Evolutionary conservation across 73 alveolate species (phyloP).

Genomic region (Uronychia setigera): DNA sequence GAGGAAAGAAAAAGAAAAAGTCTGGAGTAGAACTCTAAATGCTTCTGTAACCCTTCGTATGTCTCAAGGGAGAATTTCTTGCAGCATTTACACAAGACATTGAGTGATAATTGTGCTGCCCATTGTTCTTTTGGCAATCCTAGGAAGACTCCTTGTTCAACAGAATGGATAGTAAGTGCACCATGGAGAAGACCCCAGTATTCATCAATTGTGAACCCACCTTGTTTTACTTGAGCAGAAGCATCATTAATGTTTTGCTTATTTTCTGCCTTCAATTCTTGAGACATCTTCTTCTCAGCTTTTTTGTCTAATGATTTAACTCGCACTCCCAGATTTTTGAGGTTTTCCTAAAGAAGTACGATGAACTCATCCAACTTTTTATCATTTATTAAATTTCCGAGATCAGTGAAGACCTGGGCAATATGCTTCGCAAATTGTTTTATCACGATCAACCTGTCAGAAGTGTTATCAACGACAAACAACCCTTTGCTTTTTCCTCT

Average conservation of each 20-base stretch:
- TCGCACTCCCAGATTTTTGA: conserved; percentile 56
- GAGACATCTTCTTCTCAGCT: conserved; percentile 18
- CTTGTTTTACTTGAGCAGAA: not conserved
- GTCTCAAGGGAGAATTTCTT: not conserved
- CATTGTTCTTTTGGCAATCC: not conserved
- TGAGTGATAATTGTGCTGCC: not conserved
- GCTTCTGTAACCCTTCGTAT: not conserved
- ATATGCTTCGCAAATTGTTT: conserved; percentile 50
- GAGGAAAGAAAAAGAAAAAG: no score
- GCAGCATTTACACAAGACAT: not conserved
- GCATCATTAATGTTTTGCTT: not conserved
- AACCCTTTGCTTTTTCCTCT: conserved; percentile 7
- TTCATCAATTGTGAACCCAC: not conserved
- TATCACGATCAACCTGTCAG: conserved; percentile 29
- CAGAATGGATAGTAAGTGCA: not conserved
- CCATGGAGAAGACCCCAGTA: not conserved
- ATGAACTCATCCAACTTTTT: conserved; percentile 35
- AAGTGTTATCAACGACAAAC: not conserved
- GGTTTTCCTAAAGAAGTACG: conserved; percentile 20
- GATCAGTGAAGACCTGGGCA: conserved; percentile 17
- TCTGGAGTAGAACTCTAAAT: not conserved
- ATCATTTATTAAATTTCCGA: conserved; percentile 1
- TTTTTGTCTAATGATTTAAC: conserved; percentile 44
- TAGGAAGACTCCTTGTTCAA: not conserved
- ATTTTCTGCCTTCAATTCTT: not conserved